Conservation (phyloP, 139 green algal genomes). For the Ettlia oleoabundans region DNA sequence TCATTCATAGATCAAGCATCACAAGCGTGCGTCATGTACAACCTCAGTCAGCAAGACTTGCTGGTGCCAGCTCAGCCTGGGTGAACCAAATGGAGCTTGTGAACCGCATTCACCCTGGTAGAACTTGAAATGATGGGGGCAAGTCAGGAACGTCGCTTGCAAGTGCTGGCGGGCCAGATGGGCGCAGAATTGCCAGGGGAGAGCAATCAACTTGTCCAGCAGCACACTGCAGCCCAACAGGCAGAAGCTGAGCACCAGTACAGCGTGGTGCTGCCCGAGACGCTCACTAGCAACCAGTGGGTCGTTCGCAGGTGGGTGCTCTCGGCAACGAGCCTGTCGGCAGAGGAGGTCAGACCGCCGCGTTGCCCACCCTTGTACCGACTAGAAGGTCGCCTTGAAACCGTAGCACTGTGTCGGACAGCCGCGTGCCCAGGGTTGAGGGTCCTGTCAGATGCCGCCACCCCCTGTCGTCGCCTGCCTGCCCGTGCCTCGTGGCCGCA, state of each 20-base stretch:
- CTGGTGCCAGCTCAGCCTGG: too few species aligned
- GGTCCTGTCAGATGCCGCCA: not conserved
- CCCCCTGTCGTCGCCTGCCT: not conserved
- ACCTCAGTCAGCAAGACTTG: too few species aligned
- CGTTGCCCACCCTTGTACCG: too few species aligned
- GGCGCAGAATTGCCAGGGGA: not conserved
- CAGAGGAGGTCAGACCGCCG: not conserved
- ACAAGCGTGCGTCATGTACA: too few species aligned
- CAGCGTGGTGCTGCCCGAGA: conserved; percentile 75
- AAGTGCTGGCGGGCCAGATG: conserved; percentile 32
- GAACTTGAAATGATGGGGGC: too few species aligned
- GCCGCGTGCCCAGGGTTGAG: too few species aligned
- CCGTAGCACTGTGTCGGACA: too few species aligned
- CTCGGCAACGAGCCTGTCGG: not conserved
- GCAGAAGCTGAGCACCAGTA: conserved; percentile 20
- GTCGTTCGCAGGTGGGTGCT: conserved; percentile 74
- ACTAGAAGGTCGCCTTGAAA: too few species aligned
- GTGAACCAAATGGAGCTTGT: too few species aligned
- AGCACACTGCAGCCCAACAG: not conserved
- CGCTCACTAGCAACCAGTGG: conserved; percentile 72
- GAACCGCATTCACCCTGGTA: too few species aligned
- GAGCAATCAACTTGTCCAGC: not conserved
- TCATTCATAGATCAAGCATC: too few species aligned
- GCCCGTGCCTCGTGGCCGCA: conserved; percentile 32
- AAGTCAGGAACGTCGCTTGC: not conserved